phyloP scores from a whole-genome alignment of 2,329 filamentous ascomycete species.

The Tolypocladium endophyticum region DNA sequence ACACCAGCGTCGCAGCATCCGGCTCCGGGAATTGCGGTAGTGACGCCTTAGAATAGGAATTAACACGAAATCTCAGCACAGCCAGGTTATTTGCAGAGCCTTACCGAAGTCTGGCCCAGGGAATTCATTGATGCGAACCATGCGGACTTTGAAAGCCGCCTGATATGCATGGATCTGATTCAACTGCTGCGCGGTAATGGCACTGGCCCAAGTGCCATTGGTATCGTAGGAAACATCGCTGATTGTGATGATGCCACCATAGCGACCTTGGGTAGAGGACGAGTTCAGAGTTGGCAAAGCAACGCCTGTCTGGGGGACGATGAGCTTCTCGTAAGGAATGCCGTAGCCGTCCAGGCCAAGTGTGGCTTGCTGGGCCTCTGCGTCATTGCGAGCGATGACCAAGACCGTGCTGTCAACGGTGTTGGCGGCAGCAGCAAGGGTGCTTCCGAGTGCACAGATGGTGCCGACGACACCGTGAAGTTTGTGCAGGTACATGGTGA shows the following conservation, averaged over 20 bases:
- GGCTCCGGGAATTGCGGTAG: slow-evolving; percentile 5
- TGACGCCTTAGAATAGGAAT: not conserved
- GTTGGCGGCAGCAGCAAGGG: slow-evolving; percentile 2
- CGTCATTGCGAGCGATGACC: slow-evolving; percentile 41
- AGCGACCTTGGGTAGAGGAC: slow-evolving; percentile 39
- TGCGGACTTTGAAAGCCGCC: slow-evolving; percentile 43
- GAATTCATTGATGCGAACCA: slow-evolving; percentile 49
- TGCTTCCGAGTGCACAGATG: not conserved
- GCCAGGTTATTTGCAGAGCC: slow-evolving; percentile 1
- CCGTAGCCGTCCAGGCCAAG: slow-evolving; percentile 49
- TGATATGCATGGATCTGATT: slow-evolving; percentile 46
- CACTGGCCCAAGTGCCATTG: slow-evolving; percentile 34
- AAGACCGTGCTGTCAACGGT: slow-evolving; percentile 37
- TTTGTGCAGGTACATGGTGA: not conserved
- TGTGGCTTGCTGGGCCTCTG: slow-evolving; percentile 34
- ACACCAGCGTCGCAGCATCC: slow-evolving; percentile 37
- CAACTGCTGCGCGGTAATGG: slow-evolving; percentile 46
- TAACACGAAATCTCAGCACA: not conserved
- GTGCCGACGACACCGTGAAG: not conserved
- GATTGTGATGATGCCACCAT: slow-evolving; percentile 46
- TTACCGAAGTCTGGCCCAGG: slow-evolving; percentile 40
- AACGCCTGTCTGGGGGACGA: slow-evolving; percentile 42
- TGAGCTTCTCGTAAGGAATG: slow-evolving; percentile 44
- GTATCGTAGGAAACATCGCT: slow-evolving; percentile 45
- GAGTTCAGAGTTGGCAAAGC: slow-evolving; percentile 41